phyloP scores from a whole-genome alignment of 1,284 basidiomycete genomes.

The Psilocybe mexicana region DNA sequence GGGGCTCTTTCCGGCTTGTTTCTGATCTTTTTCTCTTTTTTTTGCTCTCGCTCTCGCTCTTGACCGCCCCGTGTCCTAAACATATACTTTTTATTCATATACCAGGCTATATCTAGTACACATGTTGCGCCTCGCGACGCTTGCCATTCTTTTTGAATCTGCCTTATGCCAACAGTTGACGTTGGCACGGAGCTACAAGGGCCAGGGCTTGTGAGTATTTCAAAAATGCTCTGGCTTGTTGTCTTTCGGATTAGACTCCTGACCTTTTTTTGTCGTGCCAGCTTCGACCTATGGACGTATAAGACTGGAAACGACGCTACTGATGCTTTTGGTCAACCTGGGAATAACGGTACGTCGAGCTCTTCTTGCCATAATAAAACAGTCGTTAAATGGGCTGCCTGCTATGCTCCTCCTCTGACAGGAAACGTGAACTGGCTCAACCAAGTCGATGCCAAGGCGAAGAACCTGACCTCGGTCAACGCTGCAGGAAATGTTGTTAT shows the following conservation, averaged over 20 bases:
- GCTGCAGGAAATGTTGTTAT: slow-evolving; percentile 16
- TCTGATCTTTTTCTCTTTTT: too few relatives aligned
- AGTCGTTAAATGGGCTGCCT: too few relatives aligned
- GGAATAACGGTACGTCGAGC: not conserved
- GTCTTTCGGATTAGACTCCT: not conserved
- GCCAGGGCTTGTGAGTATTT: not conserved
- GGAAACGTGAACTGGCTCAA: slow-evolving; percentile 9
- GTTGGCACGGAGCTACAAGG: not conserved
- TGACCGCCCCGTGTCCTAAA: too few relatives aligned
- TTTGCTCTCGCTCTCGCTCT: too few relatives aligned
- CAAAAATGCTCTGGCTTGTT: too few relatives aligned
- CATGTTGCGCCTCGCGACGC: not conserved
- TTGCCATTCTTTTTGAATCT: slow-evolving; percentile 4
- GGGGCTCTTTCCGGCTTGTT: too few relatives aligned
- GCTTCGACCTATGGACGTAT: slow-evolving; percentile 12
- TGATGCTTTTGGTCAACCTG: slow-evolving; percentile 1
- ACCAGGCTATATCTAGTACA: not conserved
- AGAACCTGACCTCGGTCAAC: slow-evolving; percentile 18
- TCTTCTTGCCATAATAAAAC: not conserved
- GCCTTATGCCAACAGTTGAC: not conserved
- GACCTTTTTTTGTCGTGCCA: not conserved
- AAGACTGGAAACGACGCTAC: slow-evolving; percentile 8
- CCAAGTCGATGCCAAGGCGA: not conserved
- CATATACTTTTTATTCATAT: too few relatives aligned
- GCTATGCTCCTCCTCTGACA: not conserved